These are phyloP conservation scores for Termitomyces sp. DNA, from an alignment of 768 basidiomycete genomes.

Conservation along the genomic window DNA sequence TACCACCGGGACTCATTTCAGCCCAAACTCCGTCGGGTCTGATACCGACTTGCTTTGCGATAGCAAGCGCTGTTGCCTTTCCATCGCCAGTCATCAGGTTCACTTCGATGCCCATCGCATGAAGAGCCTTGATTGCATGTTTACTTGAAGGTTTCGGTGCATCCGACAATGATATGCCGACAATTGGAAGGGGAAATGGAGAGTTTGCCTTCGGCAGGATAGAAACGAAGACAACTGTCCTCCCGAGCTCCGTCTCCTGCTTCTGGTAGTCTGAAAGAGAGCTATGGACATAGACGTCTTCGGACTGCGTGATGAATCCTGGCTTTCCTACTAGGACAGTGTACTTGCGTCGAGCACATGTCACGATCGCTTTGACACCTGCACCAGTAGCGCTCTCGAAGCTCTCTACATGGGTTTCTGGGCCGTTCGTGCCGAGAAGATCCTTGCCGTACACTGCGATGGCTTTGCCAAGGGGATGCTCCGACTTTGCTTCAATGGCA, in stretches of 20 bases:
- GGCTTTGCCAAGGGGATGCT: slow-evolving; percentile 95
- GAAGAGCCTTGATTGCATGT: slow-evolving; percentile 76
- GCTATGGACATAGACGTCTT: slow-evolving; percentile 50
- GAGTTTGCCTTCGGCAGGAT: slow-evolving; percentile 39
- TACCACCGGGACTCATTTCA: slow-evolving; percentile 93
- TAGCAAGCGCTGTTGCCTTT: slow-evolving; percentile 77
- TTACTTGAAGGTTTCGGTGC: slow-evolving; percentile 81
- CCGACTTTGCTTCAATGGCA: slow-evolving; percentile 86
- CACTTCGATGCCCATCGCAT: slow-evolving; percentile 89
- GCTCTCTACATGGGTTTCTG: slow-evolving; percentile 54
- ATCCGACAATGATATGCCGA: slow-evolving; percentile 86
- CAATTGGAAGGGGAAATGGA: slow-evolving; percentile 51
- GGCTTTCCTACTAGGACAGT: slow-evolving; percentile 75
- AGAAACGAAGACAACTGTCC: slow-evolving; percentile 87
- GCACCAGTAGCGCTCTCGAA: slow-evolving; percentile 91
- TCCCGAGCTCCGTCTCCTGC: slow-evolving; percentile 66
- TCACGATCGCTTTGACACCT: slow-evolving; percentile 74
- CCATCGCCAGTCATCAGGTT: slow-evolving; percentile 95
- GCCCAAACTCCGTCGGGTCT: slow-evolving; percentile 81
- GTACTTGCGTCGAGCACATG: slow-evolving; percentile 47
- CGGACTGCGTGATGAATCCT: slow-evolving; percentile 59
- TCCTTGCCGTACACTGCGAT: slow-evolving; percentile 81
- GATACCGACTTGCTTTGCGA: slow-evolving; percentile 91
- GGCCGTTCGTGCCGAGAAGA: slow-evolving; percentile 40
- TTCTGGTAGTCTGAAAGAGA: slow-evolving; percentile 61